These are phyloP conservation scores for Gamsiella multidivaricata DNA, from an alignment of 192 early-diverging fungal genomes.

Conservation along the genomic window DNA sequence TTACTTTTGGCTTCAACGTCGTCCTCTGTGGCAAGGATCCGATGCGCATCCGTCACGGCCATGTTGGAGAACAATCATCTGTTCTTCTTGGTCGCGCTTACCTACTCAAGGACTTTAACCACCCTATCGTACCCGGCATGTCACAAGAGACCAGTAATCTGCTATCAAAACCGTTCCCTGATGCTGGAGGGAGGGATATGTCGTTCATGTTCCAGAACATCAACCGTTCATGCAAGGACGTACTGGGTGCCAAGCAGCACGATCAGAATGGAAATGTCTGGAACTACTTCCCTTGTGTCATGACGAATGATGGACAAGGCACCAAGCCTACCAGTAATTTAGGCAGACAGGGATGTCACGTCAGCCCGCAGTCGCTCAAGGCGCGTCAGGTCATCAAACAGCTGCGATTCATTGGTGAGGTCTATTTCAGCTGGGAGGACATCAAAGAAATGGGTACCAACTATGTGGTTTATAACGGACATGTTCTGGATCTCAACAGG, in stretches of 20 bases:
- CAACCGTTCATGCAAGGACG: conserved; percentile 72
- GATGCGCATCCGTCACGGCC: conserved; percentile 57
- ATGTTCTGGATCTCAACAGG: conserved; percentile 77
- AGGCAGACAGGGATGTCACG: conserved; percentile 70
- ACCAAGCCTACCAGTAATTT: conserved; percentile 62
- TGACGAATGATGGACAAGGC: conserved; percentile 55
- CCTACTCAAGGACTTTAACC: conserved; percentile 68
- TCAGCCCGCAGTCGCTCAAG: conserved; percentile 36
- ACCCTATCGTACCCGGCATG: conserved; percentile 53
- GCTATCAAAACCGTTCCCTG: conserved; percentile 64
- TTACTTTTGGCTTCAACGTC: conserved; percentile 86
- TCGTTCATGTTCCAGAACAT: conserved; percentile 84
- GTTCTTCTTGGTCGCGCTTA: conserved; percentile 74
- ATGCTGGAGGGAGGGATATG: conserved; percentile 76
- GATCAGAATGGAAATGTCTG: conserved; percentile 54
- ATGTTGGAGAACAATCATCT: conserved; percentile 63
- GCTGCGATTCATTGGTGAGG: conserved; percentile 68
- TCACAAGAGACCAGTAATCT: conserved; percentile 57
- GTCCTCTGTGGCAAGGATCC: conserved; percentile 67
- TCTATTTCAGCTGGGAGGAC: conserved; percentile 77
- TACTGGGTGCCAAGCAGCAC: conserved; percentile 54
- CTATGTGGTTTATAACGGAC: conserved; percentile 80
- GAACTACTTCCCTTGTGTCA: conserved; percentile 80
- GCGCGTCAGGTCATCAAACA: conserved; percentile 56
- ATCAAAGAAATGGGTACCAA: conserved; percentile 63